Conservation (phyloP, 148 eudicot genomes). For the Linanthus parryae region DNA sequence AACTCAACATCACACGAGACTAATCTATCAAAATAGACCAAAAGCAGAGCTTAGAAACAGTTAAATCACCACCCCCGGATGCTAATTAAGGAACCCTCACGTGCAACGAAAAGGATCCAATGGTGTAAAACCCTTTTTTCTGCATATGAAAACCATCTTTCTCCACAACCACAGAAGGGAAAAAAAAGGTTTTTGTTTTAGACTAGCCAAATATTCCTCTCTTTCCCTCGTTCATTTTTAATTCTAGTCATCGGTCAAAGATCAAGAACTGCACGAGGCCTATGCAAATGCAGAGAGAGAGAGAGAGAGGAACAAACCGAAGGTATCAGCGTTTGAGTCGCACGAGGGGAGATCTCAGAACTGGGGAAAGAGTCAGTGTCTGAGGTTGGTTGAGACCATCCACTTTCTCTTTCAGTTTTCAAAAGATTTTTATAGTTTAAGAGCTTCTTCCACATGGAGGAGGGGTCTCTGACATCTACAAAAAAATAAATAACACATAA, state of each 20-base stretch:
- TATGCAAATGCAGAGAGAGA: slow-evolving; percentile 9
- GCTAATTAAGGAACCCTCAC: slow-evolving; percentile 45
- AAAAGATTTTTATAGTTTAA: too few relatives aligned
- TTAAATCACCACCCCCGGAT: neutral
- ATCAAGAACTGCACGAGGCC: slow-evolving; percentile 34
- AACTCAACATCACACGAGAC: neutral
- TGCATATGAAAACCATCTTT: slow-evolving; percentile 18
- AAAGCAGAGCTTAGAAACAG: neutral
- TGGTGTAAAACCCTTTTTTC: slow-evolving; percentile 30
- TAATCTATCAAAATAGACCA: neutral
- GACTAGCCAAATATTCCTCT: slow-evolving; percentile 40
- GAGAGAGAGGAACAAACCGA: slow-evolving; percentile 33
- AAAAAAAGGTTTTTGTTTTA: slow-evolving; percentile 17
- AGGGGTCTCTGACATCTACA: too few relatives aligned
- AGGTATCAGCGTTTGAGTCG: slow-evolving; percentile 51
- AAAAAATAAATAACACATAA: too few relatives aligned
- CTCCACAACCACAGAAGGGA: neutral
- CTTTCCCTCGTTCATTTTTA: slow-evolving; percentile 6
- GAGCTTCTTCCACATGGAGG: too few relatives aligned
- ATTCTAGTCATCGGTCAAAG: slow-evolving; percentile 34
- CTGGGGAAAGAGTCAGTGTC: slow-evolving; percentile 42
- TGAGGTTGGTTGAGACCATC: slow-evolving; percentile 15
- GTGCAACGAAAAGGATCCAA: slow-evolving; percentile 75
- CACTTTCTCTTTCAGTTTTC: neutral
- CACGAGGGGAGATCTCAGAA: slow-evolving; percentile 60